These are phyloP conservation scores for Penicillium hesseltinei DNA, from an alignment of 2,329 filamentous ascomycete genomes.

Conservation along the genomic window DNA sequence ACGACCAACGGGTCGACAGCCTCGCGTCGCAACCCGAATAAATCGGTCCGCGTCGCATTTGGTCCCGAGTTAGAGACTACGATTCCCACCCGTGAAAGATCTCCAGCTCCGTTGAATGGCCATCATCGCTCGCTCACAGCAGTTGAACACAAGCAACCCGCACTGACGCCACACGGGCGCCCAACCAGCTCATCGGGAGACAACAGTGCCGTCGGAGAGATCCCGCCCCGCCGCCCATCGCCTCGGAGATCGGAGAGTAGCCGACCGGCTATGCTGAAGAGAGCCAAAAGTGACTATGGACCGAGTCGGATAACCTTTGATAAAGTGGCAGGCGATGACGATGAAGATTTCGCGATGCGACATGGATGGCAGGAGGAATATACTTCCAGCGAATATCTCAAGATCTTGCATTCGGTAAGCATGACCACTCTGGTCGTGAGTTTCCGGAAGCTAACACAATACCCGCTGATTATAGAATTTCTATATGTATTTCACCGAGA, in stretches of 20 bases:
- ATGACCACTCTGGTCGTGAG: background rate
- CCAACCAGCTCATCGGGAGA: conserved; percentile 37
- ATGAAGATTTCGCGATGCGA: conserved; percentile 60
- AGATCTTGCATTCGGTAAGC: conserved; percentile 72
- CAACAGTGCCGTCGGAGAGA: conserved; percentile 23
- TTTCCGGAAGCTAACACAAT: conserved; percentile 13
- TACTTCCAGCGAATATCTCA: conserved; percentile 84
- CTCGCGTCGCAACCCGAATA: conserved; percentile 32
- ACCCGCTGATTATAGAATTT: conserved; percentile 67
- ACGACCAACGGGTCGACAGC: conserved; percentile 32
- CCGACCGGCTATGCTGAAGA: conserved; percentile 44
- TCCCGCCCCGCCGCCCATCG: conserved; percentile 26
- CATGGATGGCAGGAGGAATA: conserved; percentile 94
- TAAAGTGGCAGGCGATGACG: conserved; percentile 40
- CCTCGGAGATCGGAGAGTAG: conserved; percentile 33
- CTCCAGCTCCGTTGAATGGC: conserved; percentile 29
- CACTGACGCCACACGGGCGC: conserved; percentile 22
- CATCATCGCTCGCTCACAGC: conserved; percentile 39
- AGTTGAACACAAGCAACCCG: conserved; percentile 30
- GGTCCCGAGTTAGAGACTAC: conserved; percentile 40
- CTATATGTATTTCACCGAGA: conserved; percentile 99
- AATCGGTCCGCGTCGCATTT: conserved; percentile 41
- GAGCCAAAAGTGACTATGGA: conserved; percentile 56
- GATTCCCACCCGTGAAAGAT: conserved; percentile 36
- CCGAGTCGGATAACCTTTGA: conserved; percentile 38